Base-by-base conservation (phyloP, 306 rosid species). In the Spatholobus suberectus region DNA sequence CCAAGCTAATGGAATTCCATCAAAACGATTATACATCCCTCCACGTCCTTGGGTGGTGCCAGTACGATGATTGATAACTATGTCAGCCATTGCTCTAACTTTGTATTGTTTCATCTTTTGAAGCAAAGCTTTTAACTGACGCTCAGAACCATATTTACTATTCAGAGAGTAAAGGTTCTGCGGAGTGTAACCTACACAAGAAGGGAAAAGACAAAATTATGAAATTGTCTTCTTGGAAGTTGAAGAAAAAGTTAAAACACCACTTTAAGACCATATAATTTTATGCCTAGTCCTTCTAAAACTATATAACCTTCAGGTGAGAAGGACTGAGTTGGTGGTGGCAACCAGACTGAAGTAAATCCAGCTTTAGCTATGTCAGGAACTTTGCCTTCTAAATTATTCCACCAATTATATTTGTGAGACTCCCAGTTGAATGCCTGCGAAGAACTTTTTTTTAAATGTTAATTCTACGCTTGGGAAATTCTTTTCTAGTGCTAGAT, bases 341-440 rank as follows among this genome's bases (percentile, higher is more conserved):
- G 98, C 89, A 95, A 83, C 98, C 98, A 95, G 23, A 86, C 93
- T 17, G 98, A 92, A 11, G 98, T 91, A 73, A 95, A 88, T 69
- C 98, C 98, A 83, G 94, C 82, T 72, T 84, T 81, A 55, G 97
- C 94, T 10, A 93, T 87, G 61, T 93, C 97, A 18, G 92, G 82
- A 85, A 93, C 89, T 90, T 93, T 93, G 43, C 77, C 47, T 49
- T 92, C 94, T 76, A 93, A 87, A 85, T 86, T 89, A 62, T 65
- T 85, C 98, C 96, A 95, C 97, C 99, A 95, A 75, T 87, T 89
- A 85, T 81, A 5, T 54, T 90, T 93, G 79, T 92, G 92, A 77
- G 99, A 95, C 83, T 95, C 98, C 99, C 98, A 95, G 76, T 93
- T 95, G 82, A 93, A 93, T 34, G 90, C 99, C 99, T 95, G 83